Percentiles rank a stretch among this genome's conserved stretches.
Evolutionary conservation across 306 rosid species (phyloP).

Genomic region (Cicer arietinum): DNA sequence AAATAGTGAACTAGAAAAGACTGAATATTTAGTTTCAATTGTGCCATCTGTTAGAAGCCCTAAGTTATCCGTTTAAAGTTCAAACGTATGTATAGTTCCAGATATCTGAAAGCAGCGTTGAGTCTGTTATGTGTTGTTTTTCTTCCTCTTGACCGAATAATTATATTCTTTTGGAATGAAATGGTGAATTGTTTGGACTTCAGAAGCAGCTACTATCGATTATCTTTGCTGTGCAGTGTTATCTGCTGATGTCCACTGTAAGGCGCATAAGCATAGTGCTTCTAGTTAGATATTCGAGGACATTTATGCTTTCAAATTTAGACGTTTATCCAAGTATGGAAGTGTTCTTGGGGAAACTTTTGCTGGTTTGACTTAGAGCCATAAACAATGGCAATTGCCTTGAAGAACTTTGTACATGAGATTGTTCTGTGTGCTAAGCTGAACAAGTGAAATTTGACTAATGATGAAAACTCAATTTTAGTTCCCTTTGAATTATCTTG

Average conservation of each 20-base stretch:
- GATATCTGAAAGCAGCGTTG: conserved; percentile 4
- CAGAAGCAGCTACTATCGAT: background rate
- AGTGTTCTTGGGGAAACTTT: too few relatives aligned
- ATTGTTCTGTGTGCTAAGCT: too few relatives aligned
- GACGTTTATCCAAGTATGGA: too few relatives aligned
- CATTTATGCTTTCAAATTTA: too few relatives aligned
- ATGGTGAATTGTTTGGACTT: background rate
- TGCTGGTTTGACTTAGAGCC: too few relatives aligned
- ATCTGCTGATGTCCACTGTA: background rate
- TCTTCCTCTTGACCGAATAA: background rate
- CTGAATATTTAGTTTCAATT: background rate
- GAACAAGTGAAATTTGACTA: too few relatives aligned
- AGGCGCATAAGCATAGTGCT: background rate
- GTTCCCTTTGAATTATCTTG: too few relatives aligned
- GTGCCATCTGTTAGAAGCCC: background rate
- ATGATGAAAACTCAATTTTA: too few relatives aligned
- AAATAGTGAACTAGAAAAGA: background rate
- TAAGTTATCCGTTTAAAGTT: conserved; percentile 19
- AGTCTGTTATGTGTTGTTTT: background rate
- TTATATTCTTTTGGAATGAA: conserved; percentile 30
- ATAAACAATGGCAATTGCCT: too few relatives aligned
- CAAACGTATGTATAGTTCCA: conserved; percentile 2
- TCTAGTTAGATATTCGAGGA: too few relatives aligned
- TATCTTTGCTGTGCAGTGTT: background rate
- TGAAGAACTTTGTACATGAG: too few relatives aligned